A percentile compares a stretch with the other conserved stretches of the same genome.
These are phyloP conservation scores for Aureobasidium mangrovei DNA, from an alignment of 2,329 filamentous ascomycete genomes.

Conservation along the genomic window DNA sequence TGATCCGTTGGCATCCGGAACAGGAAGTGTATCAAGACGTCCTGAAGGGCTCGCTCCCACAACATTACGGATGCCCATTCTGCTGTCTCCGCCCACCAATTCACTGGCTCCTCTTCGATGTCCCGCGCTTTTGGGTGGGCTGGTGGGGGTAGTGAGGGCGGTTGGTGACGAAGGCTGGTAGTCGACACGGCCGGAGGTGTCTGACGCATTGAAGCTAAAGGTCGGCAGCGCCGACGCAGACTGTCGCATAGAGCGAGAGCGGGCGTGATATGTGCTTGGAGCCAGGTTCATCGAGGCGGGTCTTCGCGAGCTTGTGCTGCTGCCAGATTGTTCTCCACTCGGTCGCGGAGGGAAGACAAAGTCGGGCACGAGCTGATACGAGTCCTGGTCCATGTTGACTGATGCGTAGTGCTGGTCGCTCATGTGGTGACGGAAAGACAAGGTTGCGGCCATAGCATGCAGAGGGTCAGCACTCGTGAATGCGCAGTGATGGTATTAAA, in stretches of 20 bases:
- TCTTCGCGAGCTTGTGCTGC: conserved; percentile 16
- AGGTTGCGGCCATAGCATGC: conserved; percentile 11
- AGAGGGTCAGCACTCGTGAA: background rate
- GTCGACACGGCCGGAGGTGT: conserved; percentile 26
- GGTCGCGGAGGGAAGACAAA: conserved; percentile 40
- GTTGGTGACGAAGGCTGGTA: conserved; percentile 32
- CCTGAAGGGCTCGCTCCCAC: conserved; percentile 65
- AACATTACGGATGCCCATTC: conserved; percentile 43
- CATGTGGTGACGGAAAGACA: conserved; percentile 7
- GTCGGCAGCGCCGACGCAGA: conserved; percentile 38
- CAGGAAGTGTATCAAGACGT: conserved; percentile 49
- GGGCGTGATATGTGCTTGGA: conserved; percentile 30
- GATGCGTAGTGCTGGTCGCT: conserved; percentile 8
- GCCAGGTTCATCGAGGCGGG: conserved; percentile 28
- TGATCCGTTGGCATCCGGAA: conserved; percentile 41
- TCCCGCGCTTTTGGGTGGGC: conserved; percentile 48
- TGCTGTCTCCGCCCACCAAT: conserved; percentile 66
- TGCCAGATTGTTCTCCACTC: conserved; percentile 20
- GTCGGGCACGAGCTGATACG: conserved; percentile 37
- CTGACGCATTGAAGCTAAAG: conserved; percentile 42
- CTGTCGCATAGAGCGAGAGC: conserved; percentile 29
- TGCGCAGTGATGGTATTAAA: background rate
- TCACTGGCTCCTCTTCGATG: conserved; percentile 76
- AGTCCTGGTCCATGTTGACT: conserved; percentile 7
- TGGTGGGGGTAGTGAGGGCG: conserved; percentile 25